phyloP scores from a whole-genome alignment of 2,329 filamentous ascomycete species.

The Waltergamsia citrina region DNA sequence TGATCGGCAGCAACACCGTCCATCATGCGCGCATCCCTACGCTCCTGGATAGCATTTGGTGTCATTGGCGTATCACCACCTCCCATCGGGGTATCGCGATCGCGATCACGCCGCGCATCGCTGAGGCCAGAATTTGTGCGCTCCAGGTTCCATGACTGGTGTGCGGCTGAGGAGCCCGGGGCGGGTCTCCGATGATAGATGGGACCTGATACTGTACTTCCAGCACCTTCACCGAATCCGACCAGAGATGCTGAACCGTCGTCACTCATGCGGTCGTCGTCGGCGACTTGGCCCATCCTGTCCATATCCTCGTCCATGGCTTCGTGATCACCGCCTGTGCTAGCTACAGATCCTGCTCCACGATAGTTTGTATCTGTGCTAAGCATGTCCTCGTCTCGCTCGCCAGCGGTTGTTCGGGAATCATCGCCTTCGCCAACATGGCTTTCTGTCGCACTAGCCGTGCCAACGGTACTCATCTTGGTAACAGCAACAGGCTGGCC shows the following conservation, averaged over 20 bases:
- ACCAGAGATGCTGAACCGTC: conserved; percentile 78
- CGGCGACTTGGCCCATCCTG: conserved; percentile 34
- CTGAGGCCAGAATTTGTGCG: conserved; percentile 42
- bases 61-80: conserved; percentile 30
- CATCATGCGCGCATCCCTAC: conserved; percentile 53
- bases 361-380: conserved; percentile 56
- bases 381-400: conserved; percentile 56
- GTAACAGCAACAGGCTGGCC: conserved; percentile 58
- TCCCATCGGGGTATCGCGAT: conserved; percentile 20
- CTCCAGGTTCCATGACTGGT: conserved; percentile 33
- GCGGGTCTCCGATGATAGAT: conserved; percentile 49
- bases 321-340: conserved; percentile 32
- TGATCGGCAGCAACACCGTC: conserved; percentile 56
- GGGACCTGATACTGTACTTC: conserved; percentile 73
- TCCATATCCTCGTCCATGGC: conserved; percentile 46
- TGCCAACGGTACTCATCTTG: conserved; percentile 85
- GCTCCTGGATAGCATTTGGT: conserved; percentile 38
- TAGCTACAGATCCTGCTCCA: conserved; percentile 50
- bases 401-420: conserved; percentile 42
- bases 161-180: conserved; percentile 26
- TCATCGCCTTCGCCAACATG: conserved; percentile 43
- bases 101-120: conserved; percentile 28
- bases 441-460: conserved; percentile 78
- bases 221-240: conserved; percentile 86
- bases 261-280: conserved; percentile 71